Conservation (phyloP, 306 rosid species). For the Betula pendula region DNA sequence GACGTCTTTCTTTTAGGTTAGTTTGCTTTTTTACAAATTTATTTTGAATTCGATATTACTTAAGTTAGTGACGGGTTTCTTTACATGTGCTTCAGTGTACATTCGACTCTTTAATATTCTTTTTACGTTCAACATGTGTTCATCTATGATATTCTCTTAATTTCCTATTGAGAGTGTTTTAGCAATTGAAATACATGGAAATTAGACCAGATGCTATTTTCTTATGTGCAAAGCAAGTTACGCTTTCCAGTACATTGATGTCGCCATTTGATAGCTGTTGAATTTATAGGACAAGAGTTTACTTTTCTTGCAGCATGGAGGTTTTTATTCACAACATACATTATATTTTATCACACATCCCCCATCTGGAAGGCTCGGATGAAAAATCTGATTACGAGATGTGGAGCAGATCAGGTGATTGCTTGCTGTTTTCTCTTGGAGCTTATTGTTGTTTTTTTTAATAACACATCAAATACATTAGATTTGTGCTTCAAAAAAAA, state of each 20-base stretch:
- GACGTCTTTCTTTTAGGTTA: not conserved
- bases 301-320: slow-evolving; percentile 55
- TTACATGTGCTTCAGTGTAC: no score
- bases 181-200: not conserved
- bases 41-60: not conserved
- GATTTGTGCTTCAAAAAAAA: no score
- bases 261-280: not conserved
- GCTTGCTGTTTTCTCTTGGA: slow-evolving; percentile 16
- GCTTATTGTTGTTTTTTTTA: not conserved
- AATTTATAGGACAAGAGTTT: not conserved
- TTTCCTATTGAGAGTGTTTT: not conserved
- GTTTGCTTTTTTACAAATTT: not conserved
- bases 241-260: not conserved
- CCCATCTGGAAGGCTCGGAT: slow-evolving; percentile 49
- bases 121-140: not conserved
- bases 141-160: not conserved
- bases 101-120: not conserved
- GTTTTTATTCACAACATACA: slow-evolving; percentile 47
- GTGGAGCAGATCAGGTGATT: slow-evolving; percentile 77
- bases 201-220: not conserved
- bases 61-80: no score
- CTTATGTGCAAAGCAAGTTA: not conserved
- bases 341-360: slow-evolving; percentile 52
- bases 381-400: slow-evolving; percentile 53
- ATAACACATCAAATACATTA: no score